Percentiles rank a stretch among this genome's conserved stretches.
These are phyloP conservation scores for Penicillium digitatum DNA, from an alignment of 2,329 filamentous ascomycete species.

Conservation along the genomic window DNA sequence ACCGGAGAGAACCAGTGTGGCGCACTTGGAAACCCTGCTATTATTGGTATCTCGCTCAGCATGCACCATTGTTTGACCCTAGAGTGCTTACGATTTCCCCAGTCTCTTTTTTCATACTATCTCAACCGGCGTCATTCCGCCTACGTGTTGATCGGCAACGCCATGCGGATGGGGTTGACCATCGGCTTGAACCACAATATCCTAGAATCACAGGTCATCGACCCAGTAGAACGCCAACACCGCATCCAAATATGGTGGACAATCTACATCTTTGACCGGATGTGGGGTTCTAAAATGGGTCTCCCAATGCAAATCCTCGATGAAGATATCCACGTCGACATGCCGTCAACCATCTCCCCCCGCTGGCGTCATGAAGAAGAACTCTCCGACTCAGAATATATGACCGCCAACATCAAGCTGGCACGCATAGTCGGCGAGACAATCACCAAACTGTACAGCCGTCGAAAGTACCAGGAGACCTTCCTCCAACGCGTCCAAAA, in stretches of 20 bases:
- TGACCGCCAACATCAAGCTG: slow-evolving; percentile 38
- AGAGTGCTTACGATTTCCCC: not conserved
- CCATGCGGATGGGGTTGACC: slow-evolving; percentile 42
- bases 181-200: slow-evolving; percentile 46
- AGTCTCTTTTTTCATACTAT: slow-evolving; percentile 38
- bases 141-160: slow-evolving; percentile 36
- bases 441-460: slow-evolving; percentile 35
- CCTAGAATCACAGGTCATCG: slow-evolving; percentile 35
- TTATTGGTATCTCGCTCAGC: slow-evolving; percentile 31
- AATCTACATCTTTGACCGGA: slow-evolving; percentile 41
- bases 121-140: slow-evolving; percentile 37
- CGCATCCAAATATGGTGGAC: slow-evolving; percentile 40
- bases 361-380: slow-evolving; percentile 34
- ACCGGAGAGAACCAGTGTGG: slow-evolving; percentile 44
- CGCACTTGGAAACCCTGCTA: slow-evolving; percentile 44
- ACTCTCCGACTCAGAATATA: slow-evolving; percentile 36
- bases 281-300: slow-evolving; percentile 50
- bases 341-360: slow-evolving; percentile 35
- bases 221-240: slow-evolving; percentile 40
- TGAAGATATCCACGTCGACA: slow-evolving; percentile 44
- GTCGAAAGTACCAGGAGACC: slow-evolving; percentile 35
- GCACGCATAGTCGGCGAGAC: slow-evolving; percentile 38
- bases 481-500: slow-evolving; percentile 42
- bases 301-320: slow-evolving; percentile 49
- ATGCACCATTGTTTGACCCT: not conserved